Conservation (phyloP, 768 basidiomycete genomes). For the Pilatotrama ljubarskyi region DNA sequence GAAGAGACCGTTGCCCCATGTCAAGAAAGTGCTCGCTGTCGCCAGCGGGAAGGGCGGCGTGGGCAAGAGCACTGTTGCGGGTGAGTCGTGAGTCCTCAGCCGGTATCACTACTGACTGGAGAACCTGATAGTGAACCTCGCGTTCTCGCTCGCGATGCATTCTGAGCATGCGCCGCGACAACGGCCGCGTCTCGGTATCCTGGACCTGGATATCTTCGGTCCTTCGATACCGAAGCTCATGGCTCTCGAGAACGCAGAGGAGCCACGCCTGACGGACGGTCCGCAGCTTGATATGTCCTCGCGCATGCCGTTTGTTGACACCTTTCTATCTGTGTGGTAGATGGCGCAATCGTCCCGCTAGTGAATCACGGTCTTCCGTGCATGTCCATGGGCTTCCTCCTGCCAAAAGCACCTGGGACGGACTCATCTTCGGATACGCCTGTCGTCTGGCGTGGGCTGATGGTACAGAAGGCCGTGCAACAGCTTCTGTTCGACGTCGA, state of each 20-base stretch:
- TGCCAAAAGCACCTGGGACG: conserved; percentile 54
- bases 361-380: conserved; percentile 87
- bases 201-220: conserved; percentile 96
- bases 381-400: conserved; percentile 97
- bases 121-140: conserved; percentile 66
- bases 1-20: conserved; percentile 65
- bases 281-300: conserved; percentile 26
- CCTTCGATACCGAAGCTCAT: conserved; percentile 92
- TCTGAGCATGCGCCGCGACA: conserved; percentile 33
- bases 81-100: too few relatives aligned
- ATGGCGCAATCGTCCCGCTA: conserved; percentile 77
- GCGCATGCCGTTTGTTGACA: background rate
- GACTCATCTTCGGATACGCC: conserved; percentile 67
- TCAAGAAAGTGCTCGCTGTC: conserved; percentile 78
- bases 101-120: background rate
- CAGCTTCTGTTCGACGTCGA: conserved; percentile 96
- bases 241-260: conserved; percentile 77
- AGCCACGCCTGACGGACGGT: conserved; percentile 77
- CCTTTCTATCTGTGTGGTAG: conserved; percentile 33
- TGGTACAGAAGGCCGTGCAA: conserved; percentile 98
- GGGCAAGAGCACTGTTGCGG: conserved; percentile 91
- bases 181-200: conserved; percentile 71
- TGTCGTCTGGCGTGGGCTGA: conserved; percentile 93
- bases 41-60: conserved; percentile 96
- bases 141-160: conserved; percentile 64